A percentile compares a stretch with the other conserved stretches of the same genome.
Evolutionary conservation across 257 asterid genomes (phyloP).

Genomic region (Coffea eugenioides): DNA sequence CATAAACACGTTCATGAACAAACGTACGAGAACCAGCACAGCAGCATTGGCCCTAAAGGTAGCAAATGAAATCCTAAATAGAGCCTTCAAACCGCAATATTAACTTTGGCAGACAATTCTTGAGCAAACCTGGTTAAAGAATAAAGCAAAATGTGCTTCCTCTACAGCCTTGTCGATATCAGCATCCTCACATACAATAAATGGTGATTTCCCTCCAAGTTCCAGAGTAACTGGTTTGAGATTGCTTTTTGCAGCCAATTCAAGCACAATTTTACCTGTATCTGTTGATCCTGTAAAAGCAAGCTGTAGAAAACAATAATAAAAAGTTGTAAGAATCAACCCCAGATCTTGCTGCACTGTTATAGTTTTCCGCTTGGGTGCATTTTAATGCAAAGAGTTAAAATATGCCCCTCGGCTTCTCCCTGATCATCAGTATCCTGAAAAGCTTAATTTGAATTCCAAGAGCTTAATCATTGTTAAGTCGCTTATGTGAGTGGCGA

Average conservation of each 20-base stretch:
- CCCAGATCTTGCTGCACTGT: neutral
- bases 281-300: conserved; percentile 98
- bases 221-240: conserved; percentile 90
- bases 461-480: neutral
- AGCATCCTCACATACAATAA: conserved; percentile 96
- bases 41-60: conserved; percentile 88
- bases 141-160: conserved; percentile 82
- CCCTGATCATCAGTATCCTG: neutral
- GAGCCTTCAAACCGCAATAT: neutral
- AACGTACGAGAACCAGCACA: conserved; percentile 91
- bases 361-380: neutral
- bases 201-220: conserved; percentile 98
- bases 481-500: neutral
- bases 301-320: conserved; percentile 40
- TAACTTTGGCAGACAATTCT: neutral
- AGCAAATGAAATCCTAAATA: neutral
- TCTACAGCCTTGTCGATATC: conserved; percentile 89
- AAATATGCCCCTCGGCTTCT: too few relatives aligned
- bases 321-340: neutral
- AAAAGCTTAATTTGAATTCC: neutral
- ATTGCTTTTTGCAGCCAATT: conserved; percentile 84
- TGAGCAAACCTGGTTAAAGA: conserved; percentile 82
- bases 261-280: conserved; percentile 70
- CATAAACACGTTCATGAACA: conserved; percentile 85
- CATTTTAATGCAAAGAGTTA: neutral